phyloP scores from a whole-genome alignment of 768 basidiomycete genomes.

The Termitomyces sp. region DNA sequence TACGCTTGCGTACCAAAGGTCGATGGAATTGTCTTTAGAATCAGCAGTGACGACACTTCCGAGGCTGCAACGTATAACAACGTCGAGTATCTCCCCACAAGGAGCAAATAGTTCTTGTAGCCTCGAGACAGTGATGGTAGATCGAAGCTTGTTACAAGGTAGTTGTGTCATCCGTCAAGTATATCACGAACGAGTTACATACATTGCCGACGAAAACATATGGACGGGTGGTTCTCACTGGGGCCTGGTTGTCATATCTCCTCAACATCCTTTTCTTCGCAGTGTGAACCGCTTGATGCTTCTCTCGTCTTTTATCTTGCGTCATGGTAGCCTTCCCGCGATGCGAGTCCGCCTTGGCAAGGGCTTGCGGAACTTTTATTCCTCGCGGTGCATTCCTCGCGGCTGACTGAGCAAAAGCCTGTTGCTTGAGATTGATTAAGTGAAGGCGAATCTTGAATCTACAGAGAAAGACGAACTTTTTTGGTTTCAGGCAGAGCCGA shows the following conservation, averaged over 20 bases:
- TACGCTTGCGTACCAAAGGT: constrained; percentile 47
- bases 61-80: constrained; percentile 38
- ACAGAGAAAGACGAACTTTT: neutral
- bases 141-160: constrained; percentile 22
- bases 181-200: constrained; percentile 16
- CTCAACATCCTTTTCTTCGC: constrained; percentile 18
- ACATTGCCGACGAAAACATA: constrained; percentile 63
- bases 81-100: constrained; percentile 29
- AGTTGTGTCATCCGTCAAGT: neutral
- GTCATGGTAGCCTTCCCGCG: constrained; percentile 4
- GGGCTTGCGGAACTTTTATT: neutral
- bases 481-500: constrained; percentile 3
- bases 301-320: constrained; percentile 4
- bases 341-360: neutral
- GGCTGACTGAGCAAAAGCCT: neutral
- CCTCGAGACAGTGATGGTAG: constrained; percentile 26
- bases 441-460: neutral
- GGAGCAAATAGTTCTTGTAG: constrained; percentile 27
- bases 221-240: constrained; percentile 10
- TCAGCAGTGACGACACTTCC: constrained; percentile 29
- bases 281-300: constrained; percentile 20
- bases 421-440: neutral
- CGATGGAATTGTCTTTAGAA: constrained; percentile 13
- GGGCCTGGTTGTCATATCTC: neutral
- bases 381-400: neutral